Evolutionary conservation across 306 rosid species (phyloP), one percentile per base, ranked within the genome.

Genomic region (Rosa chinensis): DNA sequence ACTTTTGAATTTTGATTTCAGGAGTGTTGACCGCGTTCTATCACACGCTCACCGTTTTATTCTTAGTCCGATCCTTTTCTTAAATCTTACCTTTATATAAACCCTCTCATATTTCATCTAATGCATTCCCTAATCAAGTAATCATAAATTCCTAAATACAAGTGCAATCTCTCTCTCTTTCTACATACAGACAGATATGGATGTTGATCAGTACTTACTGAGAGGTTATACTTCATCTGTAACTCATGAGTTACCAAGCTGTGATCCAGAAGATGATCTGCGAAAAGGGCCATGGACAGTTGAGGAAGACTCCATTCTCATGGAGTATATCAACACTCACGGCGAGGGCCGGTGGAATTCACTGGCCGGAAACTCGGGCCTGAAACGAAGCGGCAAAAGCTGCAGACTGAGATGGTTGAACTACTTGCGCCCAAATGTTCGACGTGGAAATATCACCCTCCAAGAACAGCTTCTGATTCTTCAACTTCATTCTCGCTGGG

Each of bases 301-400:
- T 48, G 89, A 83, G 42, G 89, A 86, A 62, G 89, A 86, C 73
- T 48, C 79, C 6, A 3, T 81, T 66, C 85, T 86, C 39, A 63
- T 44, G 78, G 50, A 83, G 52, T 81, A 78, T 43, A 40, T 86
- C 68, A 53, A 61, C 66, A 42, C 18, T 43, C 89, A 86, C 70
- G 87, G 89, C 28, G 89, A 86, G 76, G 89, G 89, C 8, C 89
- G 87, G 21, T 86, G 89, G 89, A 86, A 86, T 78, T 72, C 85
- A 7, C 81, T 83, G 23, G 85, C 87, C 44, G 74, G 77, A 48
- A 84, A 62, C 66, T 74, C 89, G 78, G 87, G 89, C 14, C 80
- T 86, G 58, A 86, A 86, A 59, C 55, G 89, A 74, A 83, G 77
- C 10, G 89, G 89, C 2, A 86, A 86, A 72, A 86, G 89, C 73